Base-by-base conservation (phyloP, 768 basidiomycete genomes). In the Steccherinum ochraceum region DNA sequence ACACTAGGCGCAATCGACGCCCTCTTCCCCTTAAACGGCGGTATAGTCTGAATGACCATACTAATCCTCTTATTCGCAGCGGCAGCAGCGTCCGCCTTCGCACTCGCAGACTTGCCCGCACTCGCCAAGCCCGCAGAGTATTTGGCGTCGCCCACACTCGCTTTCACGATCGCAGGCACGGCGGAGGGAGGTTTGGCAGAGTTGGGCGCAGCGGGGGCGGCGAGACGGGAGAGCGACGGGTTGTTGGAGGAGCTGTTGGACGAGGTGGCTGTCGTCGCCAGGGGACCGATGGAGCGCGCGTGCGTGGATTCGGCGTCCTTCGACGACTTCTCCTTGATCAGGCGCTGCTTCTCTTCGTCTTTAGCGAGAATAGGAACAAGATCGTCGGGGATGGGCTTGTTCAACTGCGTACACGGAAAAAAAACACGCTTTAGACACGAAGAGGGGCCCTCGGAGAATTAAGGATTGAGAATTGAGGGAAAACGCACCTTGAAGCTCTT, bases 351-450 rank as follows among this genome's bases (percentile, higher is more conserved):
- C 48, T 87, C 86, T 66, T 91, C 90, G 61, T 95, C 91, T 70
- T 96, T 97, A 40, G 95, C 86, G 20, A 97, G 72, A 61, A 97
- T 93, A 2, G 88, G 79, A 16, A 97, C 86, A 47, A 98, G 79
- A 63, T 98, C 95, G 24, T 92, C 89, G 12, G 95, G 94, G 56
- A 98, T 93, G 16, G 91, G 92, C 64, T 93, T 88, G 65, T 94
- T 95, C 46, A 95, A 80, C 91, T 94, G 57, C 7, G 51, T 24
- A 53, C 16, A 27, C 27, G 12, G 35, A 19, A 4, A 18, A 23
- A 2, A 20, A 20, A 25, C 30, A 5, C 24, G 3, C 16, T 12
- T 19, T 3, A 10, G 35, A 5, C 12, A 30, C 18, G 39, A 20
- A 7, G 5, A 40, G 30, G 43, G 45, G 42, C n/a, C n/a, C n/a